Conservation (phyloP, 495 filamentous ascomycete species). For the Neurospora sp. region DNA sequence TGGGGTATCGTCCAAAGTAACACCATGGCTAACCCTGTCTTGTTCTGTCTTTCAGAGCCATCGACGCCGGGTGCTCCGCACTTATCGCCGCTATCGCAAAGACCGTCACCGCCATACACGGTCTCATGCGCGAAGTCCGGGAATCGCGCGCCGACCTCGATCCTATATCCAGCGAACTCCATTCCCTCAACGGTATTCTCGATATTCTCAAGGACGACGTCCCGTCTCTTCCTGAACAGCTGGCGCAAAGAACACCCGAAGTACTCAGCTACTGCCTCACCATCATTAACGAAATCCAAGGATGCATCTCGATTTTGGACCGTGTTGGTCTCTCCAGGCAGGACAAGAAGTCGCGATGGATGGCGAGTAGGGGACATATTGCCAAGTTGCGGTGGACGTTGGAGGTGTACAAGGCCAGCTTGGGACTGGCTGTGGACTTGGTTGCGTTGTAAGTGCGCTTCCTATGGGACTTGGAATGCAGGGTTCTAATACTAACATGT, state of each 20-base stretch:
- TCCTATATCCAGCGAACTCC: slow-evolving; percentile 36
- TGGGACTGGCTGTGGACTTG: slow-evolving; percentile 33
- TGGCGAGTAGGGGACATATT: slow-evolving; percentile 24
- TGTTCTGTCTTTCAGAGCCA: slow-evolving; percentile 19
- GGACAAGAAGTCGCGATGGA: slow-evolving; percentile 33
- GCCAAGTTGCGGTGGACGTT: slow-evolving; percentile 24
- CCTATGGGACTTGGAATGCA: not conserved
- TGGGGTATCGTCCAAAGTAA: not conserved
- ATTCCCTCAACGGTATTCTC: slow-evolving; percentile 35
- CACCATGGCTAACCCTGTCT: not conserved
- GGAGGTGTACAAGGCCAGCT: slow-evolving; percentile 26
- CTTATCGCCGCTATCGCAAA: slow-evolving; percentile 26
- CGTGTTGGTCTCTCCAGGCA: slow-evolving; percentile 19
- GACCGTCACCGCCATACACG: slow-evolving; percentile 17
- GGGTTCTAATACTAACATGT: not conserved
- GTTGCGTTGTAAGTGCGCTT: slow-evolving; percentile 24
- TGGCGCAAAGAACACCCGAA: slow-evolving; percentile 26
- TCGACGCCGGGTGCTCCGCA: slow-evolving; percentile 31
- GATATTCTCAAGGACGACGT: slow-evolving; percentile 37
- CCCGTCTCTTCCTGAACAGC: slow-evolving; percentile 21
- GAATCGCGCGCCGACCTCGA: slow-evolving; percentile 37
- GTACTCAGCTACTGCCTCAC: slow-evolving; percentile 26
- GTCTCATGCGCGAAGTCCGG: slow-evolving; percentile 36
- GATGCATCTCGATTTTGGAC: slow-evolving; percentile 20
- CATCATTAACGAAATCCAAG: slow-evolving; percentile 27